phyloP scores from a whole-genome alignment of 345 rosid genomes.

The Camelina neglecta region DNA sequence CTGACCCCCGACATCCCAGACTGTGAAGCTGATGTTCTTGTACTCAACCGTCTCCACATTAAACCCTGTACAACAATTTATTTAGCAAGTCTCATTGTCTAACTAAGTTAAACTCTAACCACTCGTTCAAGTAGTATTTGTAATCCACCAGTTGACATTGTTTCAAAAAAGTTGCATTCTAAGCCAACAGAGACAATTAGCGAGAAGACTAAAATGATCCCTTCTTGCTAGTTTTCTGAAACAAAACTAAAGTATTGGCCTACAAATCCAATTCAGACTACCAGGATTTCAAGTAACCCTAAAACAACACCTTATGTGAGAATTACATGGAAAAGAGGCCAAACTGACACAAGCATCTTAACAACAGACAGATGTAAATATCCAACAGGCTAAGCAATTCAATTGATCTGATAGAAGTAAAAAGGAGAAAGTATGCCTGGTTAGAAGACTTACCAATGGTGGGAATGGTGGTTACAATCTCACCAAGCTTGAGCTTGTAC shows the following conservation, averaged over 20 bases:
- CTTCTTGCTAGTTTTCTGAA: too few species aligned
- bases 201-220: too few species aligned
- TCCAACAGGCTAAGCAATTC: background rate
- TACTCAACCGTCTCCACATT: conserved; percentile 74
- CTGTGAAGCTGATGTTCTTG: conserved; percentile 72
- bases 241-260: too few species aligned
- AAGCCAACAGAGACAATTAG: background rate
- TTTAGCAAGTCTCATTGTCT: background rate
- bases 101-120: background rate
- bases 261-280: too few species aligned
- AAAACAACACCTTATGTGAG: too few species aligned
- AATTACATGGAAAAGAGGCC: background rate
- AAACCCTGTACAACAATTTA: conserved; percentile 47
- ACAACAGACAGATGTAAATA: background rate
- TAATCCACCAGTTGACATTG: background rate
- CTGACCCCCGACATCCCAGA: conserved; percentile 77
- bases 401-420: background rate
- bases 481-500: conserved; percentile 76
- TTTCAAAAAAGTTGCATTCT: background rate
- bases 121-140: background rate
- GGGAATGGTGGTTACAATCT: conserved; percentile 76
- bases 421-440: background rate
- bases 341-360: background rate
- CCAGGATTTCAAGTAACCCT: too few species aligned
- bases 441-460: conserved; percentile 59